A percentile compares a stretch with the other conserved stretches of the same genome.
Conservation (phyloP, 2,329 filamentous ascomycete species). For the Colletotrichum destructivum region DNA sequence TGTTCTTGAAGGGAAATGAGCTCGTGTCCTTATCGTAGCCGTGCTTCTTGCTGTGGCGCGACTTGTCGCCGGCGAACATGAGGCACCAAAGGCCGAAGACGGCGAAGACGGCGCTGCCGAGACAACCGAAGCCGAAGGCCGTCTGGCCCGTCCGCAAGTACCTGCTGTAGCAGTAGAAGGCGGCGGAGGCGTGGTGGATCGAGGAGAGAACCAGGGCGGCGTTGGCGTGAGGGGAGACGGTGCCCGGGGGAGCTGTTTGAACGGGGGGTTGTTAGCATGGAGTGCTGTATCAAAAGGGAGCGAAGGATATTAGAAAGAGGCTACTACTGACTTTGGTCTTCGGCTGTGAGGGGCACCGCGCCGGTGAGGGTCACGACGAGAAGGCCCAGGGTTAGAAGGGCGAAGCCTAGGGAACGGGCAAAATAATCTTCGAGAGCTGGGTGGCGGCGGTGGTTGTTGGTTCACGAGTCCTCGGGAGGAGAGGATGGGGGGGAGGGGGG, state of each 20-base stretch:
- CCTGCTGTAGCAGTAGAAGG: slow-evolving; percentile 78
- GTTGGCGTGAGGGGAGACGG: slow-evolving; percentile 74
- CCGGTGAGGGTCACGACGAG: slow-evolving; percentile 80
- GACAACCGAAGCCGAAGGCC: slow-evolving; percentile 72
- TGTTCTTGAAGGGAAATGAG: slow-evolving; percentile 57
- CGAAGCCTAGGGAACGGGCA: slow-evolving; percentile 78
- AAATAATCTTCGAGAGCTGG: slow-evolving; percentile 80
- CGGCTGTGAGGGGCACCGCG: slow-evolving; percentile 73
- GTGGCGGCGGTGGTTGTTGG: slow-evolving; percentile 13
- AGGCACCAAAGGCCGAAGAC: slow-evolving; percentile 63
- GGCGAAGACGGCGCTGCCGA: slow-evolving; percentile 70
- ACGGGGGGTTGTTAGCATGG: slow-evolving; percentile 14
- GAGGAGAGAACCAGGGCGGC: slow-evolving; percentile 78
- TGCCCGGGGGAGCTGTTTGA: slow-evolving; percentile 46
- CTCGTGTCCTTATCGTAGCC: slow-evolving; percentile 58
- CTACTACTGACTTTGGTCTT: slow-evolving; percentile 53
- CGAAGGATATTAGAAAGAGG: not conserved
- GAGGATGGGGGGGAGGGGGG: not conserved
- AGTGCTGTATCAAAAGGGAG: not conserved
- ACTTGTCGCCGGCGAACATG: slow-evolving; percentile 56
- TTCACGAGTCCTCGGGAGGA: not conserved
- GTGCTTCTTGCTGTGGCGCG: slow-evolving; percentile 55
- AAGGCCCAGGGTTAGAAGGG: slow-evolving; percentile 75
- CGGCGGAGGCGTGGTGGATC: slow-evolving; percentile 74
- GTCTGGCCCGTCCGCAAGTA: slow-evolving; percentile 68